Conservation (phyloP, 2,329 filamentous ascomycete genomes). For the Neocatenulostroma microsporum region DNA sequence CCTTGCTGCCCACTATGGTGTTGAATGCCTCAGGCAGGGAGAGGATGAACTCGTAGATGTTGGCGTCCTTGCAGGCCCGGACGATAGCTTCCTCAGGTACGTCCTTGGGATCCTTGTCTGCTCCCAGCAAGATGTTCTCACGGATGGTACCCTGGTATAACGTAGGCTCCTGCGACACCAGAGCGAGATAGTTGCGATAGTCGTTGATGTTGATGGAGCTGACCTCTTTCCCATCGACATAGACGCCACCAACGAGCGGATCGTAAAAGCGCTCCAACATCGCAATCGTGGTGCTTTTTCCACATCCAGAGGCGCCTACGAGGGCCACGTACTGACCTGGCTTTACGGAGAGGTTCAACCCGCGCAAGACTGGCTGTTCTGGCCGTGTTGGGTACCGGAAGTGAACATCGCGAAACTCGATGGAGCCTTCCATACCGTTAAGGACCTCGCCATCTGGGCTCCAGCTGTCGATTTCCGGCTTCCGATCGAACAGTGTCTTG, state of each 20-base stretch:
- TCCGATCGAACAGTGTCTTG: conserved; percentile 74
- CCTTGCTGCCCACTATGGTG: conserved; percentile 68
- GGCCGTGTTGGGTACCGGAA: conserved; percentile 90
- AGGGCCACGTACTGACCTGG: conserved; percentile 80
- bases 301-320: conserved; percentile 89
- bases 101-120: conserved; percentile 48
- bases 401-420: conserved; percentile 88
- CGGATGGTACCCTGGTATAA: conserved; percentile 86
- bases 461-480: conserved; percentile 77
- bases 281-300: conserved; percentile 89
- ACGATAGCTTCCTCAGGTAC: conserved; percentile 66
- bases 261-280: conserved; percentile 94
- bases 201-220: conserved; percentile 73
- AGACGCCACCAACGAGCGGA: conserved; percentile 69
- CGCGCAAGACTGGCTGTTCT: conserved; percentile 84
- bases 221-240: conserved; percentile 76
- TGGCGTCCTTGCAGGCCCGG: conserved; percentile 77
- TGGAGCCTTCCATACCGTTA: conserved; percentile 59
- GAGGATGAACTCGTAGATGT: conserved; percentile 87
- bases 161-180: conserved; percentile 91
- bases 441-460: conserved; percentile 59
- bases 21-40: conserved; percentile 57
- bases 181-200: conserved; percentile 73
- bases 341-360: conserved; percentile 64
- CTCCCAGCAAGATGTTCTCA: conserved; percentile 82